Conservation (phyloP, 1,284 basidiomycete species). For the Sparassis latifolia region DNA sequence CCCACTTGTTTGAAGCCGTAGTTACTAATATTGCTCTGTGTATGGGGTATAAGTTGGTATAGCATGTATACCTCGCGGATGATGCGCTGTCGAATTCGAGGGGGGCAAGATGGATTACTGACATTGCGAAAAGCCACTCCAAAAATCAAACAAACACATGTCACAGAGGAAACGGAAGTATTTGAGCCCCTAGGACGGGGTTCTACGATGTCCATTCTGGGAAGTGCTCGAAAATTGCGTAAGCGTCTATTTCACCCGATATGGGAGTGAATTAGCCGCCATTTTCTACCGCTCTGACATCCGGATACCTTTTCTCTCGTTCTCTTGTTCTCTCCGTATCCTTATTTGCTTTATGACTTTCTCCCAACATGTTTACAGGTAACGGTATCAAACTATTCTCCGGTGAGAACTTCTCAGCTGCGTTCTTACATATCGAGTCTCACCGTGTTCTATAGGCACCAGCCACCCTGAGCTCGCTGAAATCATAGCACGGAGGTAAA, state of each 20-base stretch:
- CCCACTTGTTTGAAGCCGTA: too few relatives aligned
- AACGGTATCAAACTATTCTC: slow-evolving; percentile 89
- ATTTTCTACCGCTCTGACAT: slow-evolving; percentile 1
- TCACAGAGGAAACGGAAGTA: too few relatives aligned
- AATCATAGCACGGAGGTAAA: slow-evolving; percentile 86
- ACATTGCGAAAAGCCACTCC: too few relatives aligned
- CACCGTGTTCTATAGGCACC: slow-evolving; percentile 49
- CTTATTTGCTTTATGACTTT: slow-evolving; percentile 24
- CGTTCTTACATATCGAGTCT: slow-evolving; percentile 7
- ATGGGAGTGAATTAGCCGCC: background rate
- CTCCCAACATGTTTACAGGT: slow-evolving; percentile 59
- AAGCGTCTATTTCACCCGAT: background rate
- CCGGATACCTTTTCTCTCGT: slow-evolving; percentile 4
- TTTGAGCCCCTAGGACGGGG: too few relatives aligned
- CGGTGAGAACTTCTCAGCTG: slow-evolving; percentile 45
- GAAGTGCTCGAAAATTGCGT: background rate
- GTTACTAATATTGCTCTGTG: too few relatives aligned
- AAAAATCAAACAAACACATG: too few relatives aligned
- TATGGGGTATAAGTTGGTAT: too few relatives aligned
- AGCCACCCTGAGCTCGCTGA: slow-evolving; percentile 95
- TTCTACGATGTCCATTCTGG: too few relatives aligned
- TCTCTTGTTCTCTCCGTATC: slow-evolving; percentile 16
- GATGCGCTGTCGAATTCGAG: too few relatives aligned
- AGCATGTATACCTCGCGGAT: too few relatives aligned
- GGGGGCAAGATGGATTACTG: too few relatives aligned